Evolutionary conservation across 805 yeast species (phyloP), one percentile per base, ranked within the genome.

Genomic region (Millerozyma miso): DNA sequence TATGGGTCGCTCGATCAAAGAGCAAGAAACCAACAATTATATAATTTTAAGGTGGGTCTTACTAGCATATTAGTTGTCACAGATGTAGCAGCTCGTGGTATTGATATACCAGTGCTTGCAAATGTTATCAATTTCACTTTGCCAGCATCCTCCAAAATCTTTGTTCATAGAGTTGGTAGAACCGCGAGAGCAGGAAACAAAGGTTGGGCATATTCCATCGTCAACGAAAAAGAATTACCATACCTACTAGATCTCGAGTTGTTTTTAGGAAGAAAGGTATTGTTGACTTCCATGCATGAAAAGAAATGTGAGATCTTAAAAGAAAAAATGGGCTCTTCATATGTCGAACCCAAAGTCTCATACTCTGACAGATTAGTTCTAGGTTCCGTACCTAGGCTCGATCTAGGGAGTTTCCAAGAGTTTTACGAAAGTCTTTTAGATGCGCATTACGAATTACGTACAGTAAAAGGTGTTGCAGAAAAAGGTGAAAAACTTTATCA

Each of bases 71-170:
- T 93, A 60, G 97, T 93, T 7, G 99, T 93, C 42, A 93, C 99
- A 1, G 99, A 93, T 72, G 98, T 88, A 50, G 96, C 96, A 19
- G 99, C 99, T 1, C 83, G 99, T 73, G 99, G 99, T 81, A 89
- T 93, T 48, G 99, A 95, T 79, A 88, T 93, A 51, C 99, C 99
- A 0, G 82, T 93, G 43, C 76, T 93, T 58, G 96, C 98, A 4
- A 90, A 95, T 58, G 99, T 93, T 41, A 77, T 93, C 52, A 93
- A 93, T 62, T 93, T 79, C 63, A 81, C 96, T 1, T 73, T 93
- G 46, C 98, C 98, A 8, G 85, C 88, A 1, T 83, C 95, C 1
- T 88, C 97, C 3, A 93, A 95, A 64, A 85, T 91, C 45, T 93
- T 93, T 64, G 79, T 93, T 43, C 99, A 93, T 67, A 81, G 99